Evolutionary conservation across 495 filamentous ascomycete species (phyloP), one percentile per base, ranked within the genome.

Genomic region (Bacidia rubella): DNA sequence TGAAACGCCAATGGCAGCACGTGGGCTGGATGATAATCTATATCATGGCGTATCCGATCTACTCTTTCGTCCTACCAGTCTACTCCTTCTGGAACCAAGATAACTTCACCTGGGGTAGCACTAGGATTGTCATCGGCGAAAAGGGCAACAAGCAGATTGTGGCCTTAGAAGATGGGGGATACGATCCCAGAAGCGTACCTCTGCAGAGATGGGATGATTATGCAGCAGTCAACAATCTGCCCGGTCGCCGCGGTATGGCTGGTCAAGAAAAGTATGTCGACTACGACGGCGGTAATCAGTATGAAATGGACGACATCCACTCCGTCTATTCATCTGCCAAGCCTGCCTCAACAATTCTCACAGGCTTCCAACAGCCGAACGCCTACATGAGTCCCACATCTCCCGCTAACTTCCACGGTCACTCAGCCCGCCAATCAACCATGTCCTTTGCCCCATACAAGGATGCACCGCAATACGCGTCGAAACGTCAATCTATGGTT

Each of bases 1-100:
- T 95, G 49, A 80, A 86, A 47, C 82, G 92, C 57, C 94, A 95
- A 71, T 99, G 92, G 92, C 88, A 99, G 64, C 95, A 95, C 87
- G 83, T 99, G 56, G 92, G 90, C 15, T 99, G 92, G 92, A 95
- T 99, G 89, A 68, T 99, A 55, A 97, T 98, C 62, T 98, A 98
- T 66, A 75, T 98, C 56, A 59, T 89, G 7, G 93, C 92, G 1
- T 95, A 85, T 74, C 93, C 93, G 0, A 83, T 98, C 59, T 95
- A 89, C 70, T 90, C 82, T 15, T 89, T 98, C 62, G 63, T 95
- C 51, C 77, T 98, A 5, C 92, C 92, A 0, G 68, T 98, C 59
- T 98, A 96, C 71, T 93, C 92, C 0, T 98, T 98, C 81, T 98
- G 92, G 92, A 90, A 94, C 63, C 88, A 95, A 66, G 92, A 98